These are phyloP conservation scores for Curvularia lunata DNA, from an alignment of 2,329 filamentous ascomycete species.

Conservation along the genomic window DNA sequence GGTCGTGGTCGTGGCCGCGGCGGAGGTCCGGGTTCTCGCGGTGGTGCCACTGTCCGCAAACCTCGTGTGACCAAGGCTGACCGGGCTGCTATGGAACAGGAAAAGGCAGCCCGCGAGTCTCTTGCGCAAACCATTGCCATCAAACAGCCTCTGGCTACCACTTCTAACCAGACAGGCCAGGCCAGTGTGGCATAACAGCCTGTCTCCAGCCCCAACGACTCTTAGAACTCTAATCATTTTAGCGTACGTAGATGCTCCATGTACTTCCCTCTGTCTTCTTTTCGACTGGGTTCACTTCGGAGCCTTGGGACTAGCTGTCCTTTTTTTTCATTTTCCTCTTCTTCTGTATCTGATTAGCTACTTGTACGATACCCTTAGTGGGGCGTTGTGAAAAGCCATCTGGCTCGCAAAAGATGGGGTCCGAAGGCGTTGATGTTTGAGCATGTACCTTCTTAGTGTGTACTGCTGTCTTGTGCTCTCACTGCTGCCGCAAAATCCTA, in stretches of 20 bases:
- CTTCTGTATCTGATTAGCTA: conserved; percentile 15
- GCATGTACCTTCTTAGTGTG: not conserved
- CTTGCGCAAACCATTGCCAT: conserved; percentile 46
- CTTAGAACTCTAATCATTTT: not conserved
- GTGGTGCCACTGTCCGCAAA: conserved; percentile 76
- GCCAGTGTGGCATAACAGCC: conserved; percentile 18
- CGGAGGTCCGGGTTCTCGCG: conserved; percentile 72
- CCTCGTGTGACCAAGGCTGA: conserved; percentile 87
- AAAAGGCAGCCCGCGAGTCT: conserved; percentile 77
- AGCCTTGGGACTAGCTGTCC: not conserved
- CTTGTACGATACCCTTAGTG: conserved; percentile 27
- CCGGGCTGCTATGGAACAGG: conserved; percentile 78
- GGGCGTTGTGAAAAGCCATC: conserved; percentile 9
- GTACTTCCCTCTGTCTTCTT: not conserved
- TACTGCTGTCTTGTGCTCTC: not conserved
- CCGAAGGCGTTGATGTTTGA: conserved; percentile 9
- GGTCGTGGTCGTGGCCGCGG: conserved; percentile 55
- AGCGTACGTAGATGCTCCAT: not conserved
- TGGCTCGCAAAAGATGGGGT: conserved; percentile 12
- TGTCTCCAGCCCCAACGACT: not conserved
- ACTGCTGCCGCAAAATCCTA: conserved; percentile 6
- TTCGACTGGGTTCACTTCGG: not conserved
- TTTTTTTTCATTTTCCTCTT: conserved; percentile 1
- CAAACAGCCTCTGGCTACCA: conserved; percentile 28
- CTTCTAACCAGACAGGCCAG: conserved; percentile 18